Evolutionary conservation across 2,329 filamentous ascomycete genomes (phyloP).

Genomic region (Paracorniculantispora psalliotae): DNA sequence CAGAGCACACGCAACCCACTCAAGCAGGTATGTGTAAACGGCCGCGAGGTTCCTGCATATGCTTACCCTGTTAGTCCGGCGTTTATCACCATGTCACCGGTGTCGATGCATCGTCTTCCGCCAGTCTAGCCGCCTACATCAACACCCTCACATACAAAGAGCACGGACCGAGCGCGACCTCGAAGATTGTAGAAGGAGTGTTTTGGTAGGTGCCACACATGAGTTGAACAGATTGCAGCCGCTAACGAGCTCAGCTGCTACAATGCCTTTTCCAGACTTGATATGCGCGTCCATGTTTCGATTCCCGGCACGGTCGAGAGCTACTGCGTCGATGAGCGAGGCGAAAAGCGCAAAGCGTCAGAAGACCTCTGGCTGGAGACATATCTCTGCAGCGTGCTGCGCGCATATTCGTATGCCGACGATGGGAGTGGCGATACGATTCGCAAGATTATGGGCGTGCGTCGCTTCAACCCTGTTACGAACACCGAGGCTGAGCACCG

Average conservation of each 20-base stretch:
- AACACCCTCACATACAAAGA: constrained; percentile 94
- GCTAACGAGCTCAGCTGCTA: constrained; percentile 59
- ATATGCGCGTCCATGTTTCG: constrained; percentile 97
- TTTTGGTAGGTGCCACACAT: constrained; percentile 65
- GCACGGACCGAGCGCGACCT: constrained; percentile 61
- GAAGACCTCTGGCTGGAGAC: constrained; percentile 97
- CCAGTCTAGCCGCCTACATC: constrained; percentile 94
- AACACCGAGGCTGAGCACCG: constrained; percentile 98
- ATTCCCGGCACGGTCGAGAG: constrained; percentile 95
- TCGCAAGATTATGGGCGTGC: constrained; percentile 93
- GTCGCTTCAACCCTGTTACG: constrained; percentile 94
- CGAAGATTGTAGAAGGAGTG: constrained; percentile 88
- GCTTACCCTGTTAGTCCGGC: constrained; percentile 57
- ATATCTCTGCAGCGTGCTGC: constrained; percentile 88
- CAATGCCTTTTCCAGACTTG: constrained; percentile 96
- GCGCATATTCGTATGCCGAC: constrained; percentile 95
- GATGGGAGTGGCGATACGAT: constrained; percentile 92
- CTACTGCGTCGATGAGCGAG: constrained; percentile 95
- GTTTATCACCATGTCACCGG: constrained; percentile 98
- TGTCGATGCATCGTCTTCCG: constrained; percentile 94
- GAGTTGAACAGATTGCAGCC: constrained; percentile 26
- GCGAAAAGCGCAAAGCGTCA: constrained; percentile 87
- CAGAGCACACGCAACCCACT: constrained; percentile 52
- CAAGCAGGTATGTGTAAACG: constrained; percentile 44
- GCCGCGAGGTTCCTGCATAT: neutral